Conservation (phyloP, 441 rosid species). For the Gossypium schwendimanii region DNA sequence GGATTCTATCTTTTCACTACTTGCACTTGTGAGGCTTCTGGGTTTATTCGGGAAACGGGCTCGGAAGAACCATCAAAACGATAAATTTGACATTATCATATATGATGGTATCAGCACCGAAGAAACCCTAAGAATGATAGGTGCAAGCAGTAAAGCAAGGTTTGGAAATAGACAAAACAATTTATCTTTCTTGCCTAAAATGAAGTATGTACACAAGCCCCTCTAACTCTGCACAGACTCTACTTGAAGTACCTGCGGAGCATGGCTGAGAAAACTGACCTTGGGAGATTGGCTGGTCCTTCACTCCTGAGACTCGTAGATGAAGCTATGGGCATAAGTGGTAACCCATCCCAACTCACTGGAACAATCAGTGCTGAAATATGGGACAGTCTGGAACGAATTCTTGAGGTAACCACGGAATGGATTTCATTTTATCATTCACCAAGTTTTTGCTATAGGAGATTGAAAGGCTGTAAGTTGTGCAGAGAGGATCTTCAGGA, state of each 20-base stretch:
- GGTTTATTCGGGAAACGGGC: constrained; percentile 42
- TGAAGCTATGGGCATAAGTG: constrained; percentile 55
- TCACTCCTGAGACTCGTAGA: constrained; percentile 62
- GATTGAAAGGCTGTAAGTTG: constrained; percentile 17
- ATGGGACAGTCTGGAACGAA: constrained; percentile 63
- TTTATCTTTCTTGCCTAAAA: neutral
- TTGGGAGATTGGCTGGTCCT: constrained; percentile 83
- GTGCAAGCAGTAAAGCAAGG: constrained; percentile 72
- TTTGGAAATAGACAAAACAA: constrained; percentile 13
- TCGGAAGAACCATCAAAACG: constrained; percentile 31
- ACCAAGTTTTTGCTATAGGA: constrained; percentile 1
- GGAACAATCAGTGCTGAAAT: constrained; percentile 53
- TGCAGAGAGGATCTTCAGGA: constrained; percentile 63
- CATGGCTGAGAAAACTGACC: constrained; percentile 83
- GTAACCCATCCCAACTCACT: constrained; percentile 36
- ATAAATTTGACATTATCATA: constrained; percentile 48
- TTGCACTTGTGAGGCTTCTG: constrained; percentile 48
- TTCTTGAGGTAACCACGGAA: constrained; percentile 53
- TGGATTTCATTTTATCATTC: constrained; percentile 8
- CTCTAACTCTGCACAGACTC: constrained; percentile 35
- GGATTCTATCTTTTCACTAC: constrained; percentile 66
- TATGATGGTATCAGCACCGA: constrained; percentile 67
- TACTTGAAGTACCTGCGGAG: constrained; percentile 70
- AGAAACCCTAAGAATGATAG: constrained; percentile 73
- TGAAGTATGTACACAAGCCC: constrained; percentile 14